Base-by-base conservation (phyloP, 306 rosid species). In the Castanospermum australe region DNA sequence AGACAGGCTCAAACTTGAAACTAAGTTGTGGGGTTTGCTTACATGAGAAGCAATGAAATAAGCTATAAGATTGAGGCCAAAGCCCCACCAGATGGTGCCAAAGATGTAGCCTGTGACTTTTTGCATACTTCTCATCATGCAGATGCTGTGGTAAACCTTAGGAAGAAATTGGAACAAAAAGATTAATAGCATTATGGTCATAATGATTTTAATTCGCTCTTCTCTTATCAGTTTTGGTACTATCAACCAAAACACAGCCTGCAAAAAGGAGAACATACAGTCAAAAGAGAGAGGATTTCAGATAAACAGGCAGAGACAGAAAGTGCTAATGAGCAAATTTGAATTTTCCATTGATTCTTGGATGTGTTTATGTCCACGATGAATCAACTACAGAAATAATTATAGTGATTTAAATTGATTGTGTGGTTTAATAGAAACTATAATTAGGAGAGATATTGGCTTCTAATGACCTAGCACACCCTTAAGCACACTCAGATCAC, bases 41-140 rank as follows among this genome's bases (percentile, higher is more conserved):
- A 96, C 99, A 71, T 96, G 99, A 70, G 99, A 96, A 79, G 99
- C 99, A 50, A 96, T 96, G 86, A 96, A 91, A 79, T 96, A 96
- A 67, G 99, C 99, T 30, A 96, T 90, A 84, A 96, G 99, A 79
- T 96, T 96, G 73, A 96, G 98, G 70, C 82, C 98, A 75, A 96
- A 96, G 47, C 99, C 98, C 99, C 99, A 96, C 99, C 99, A 96
- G 81, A 96, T 96, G 78, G 99, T 93, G 71, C 99, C 99, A 75
- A 96, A 96, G 75, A 96, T 88, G 82, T 96, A 96, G 13, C 99
- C 99, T 18, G 99, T 96, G 78, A 96, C 99, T 82, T 96, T 96
- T 5, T 90, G 96, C 99, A 96, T 93, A 74, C 96, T 87, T 87
- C 90, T 93, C 99, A 96, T 96, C 89, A 92, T 78, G 71, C 81